Evolutionary conservation across 192 early-diverging fungal genomes (phyloP), one percentile per base, ranked within the genome.

Genomic region (Irineochytrium annulatum): DNA sequence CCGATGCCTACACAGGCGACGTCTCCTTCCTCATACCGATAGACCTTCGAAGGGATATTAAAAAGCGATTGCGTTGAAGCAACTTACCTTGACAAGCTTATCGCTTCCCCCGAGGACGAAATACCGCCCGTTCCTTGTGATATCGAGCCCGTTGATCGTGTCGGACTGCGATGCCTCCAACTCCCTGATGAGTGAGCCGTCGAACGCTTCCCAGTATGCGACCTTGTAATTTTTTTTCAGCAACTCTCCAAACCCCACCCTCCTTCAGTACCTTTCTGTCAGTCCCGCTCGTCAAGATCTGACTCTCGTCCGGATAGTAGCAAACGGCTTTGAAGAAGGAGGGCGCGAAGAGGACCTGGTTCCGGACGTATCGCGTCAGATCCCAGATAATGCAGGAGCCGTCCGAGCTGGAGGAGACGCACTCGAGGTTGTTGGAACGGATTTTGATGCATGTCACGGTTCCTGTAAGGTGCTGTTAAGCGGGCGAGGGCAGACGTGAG

Each of bases 261-360:
- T n/a, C n/a, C n/a, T n/a, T n/a, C n/a, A n/a, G n/a, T 52, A 80
- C 77, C 64, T 83, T 83, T n/a, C 81, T 59, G 57, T 83, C 81
- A 1, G 81, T 83, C 17, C 81, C 81, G 30, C 65, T 69, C 8
- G 81, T 83, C 20, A 83, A 57, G 32, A 83, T 37, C 63, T 83
- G 81, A 39, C 64, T 71, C 44, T 83, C 81, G 41, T 83, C 81
- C 35, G 81, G 79, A 53, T 71, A 83, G 68, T 83, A 83, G 27
- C 45, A 54, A 2, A 78, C 76, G 22, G 74, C 72, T 34, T 83
- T 81, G 65, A 83, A 81, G 69, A 83, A 83, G 6, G 65, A 66
- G 16, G 81, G 81, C 11, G 81, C 81, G 58, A 83, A 83, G 29
- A 83, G 54, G 14, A 83, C 79, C 62, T 83, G 81, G 63, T 81